Base-by-base conservation (phyloP, 371 early-diverging fungal genomes). In the Mucor lusitanicus region DNA sequence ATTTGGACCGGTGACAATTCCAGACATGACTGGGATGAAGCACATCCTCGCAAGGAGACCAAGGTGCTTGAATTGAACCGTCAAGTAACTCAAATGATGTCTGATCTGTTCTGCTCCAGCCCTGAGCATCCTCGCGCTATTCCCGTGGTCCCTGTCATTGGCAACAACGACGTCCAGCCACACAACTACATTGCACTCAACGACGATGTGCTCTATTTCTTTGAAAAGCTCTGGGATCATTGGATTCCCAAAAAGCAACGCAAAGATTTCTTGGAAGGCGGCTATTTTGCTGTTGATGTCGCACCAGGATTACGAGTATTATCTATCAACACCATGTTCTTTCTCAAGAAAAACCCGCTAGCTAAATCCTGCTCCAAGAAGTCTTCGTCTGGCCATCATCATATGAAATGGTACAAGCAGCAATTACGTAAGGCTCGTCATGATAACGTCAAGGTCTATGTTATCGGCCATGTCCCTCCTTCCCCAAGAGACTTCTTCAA, bases 1-100 rank as follows among this genome's bases (percentile, higher is more conserved):
- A 72, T 91, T n/a, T 92, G 91, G 87, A 93, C 93, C 6, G 93
- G 93, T 27, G 92, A 92, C 68, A 91, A 88, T 72, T 84, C 56
- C 69, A 86, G 93, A 44, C 92, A 94, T 69, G 92, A 93, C 70
- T 84, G 86, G 73, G 92, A 92, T 71, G 73, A 17, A 30, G 5
- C 32, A 3, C 64, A 56, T 33, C 44, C 64, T 37, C 64, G 64
- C 39, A 40, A 64, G 76, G 64, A 83, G 46, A 74, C 77, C 9
- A 85, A 90, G 63, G 85, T 91, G 7, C 71, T 84, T 19, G 70
- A 76, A 33, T 70, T 82, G 27, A 90, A 74, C 35, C 54, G 67
- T 19, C 54, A 57, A 19, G 69, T 67, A 5, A 68, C 75, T 9
- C 48, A 68, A 19, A 64, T 77, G 64, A 72, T 80, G 71, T 46